Percentiles rank a stretch among this genome's conserved stretches.
These are phyloP conservation scores for Oemleria cerasiformis DNA, from an alignment of 306 rosid species.

Conservation along the genomic window DNA sequence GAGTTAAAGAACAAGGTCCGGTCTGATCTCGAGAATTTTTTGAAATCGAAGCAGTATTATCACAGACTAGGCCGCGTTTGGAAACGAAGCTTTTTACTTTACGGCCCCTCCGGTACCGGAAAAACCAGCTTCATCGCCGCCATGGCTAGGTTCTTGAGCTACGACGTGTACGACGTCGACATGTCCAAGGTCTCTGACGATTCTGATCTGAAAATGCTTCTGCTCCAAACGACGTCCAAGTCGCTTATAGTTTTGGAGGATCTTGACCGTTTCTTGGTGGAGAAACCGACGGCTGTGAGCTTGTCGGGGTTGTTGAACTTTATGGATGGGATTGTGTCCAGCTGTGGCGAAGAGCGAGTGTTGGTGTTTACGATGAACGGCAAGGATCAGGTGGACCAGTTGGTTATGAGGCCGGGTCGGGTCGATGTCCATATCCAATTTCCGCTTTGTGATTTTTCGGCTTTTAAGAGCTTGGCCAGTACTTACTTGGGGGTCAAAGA, in stretches of 20 bases:
- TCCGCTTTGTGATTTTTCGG: slow-evolving; percentile 77
- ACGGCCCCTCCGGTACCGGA: slow-evolving; percentile 80
- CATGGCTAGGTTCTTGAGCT: slow-evolving; percentile 73
- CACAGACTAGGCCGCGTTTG: slow-evolving; percentile 87
- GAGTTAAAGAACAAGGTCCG: slow-evolving; percentile 69
- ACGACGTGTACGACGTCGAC: slow-evolving; percentile 79
- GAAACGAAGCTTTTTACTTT: slow-evolving; percentile 84
- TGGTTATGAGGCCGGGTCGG: slow-evolving; percentile 76
- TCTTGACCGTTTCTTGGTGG: slow-evolving; percentile 53
- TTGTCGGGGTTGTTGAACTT: slow-evolving; percentile 65
- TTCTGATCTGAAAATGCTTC: slow-evolving; percentile 49
- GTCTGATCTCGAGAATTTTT: slow-evolving; percentile 74
- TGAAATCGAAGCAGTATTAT: slow-evolving; percentile 79
- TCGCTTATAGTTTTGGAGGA: slow-evolving; percentile 81
- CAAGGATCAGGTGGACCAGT: slow-evolving; percentile 52
- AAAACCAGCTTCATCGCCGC: slow-evolving; percentile 85
- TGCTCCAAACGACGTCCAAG: slow-evolving; percentile 61
- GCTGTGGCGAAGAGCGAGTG: slow-evolving; percentile 79
- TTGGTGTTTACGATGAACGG: slow-evolving; percentile 77
- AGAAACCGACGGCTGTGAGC: slow-evolving; percentile 40
- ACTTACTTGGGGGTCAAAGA: slow-evolving; percentile 80
- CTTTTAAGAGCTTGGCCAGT: slow-evolving; percentile 64
- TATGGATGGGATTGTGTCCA: slow-evolving; percentile 80
- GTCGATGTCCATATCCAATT: slow-evolving; percentile 80
- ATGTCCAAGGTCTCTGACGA: slow-evolving; percentile 52